These are phyloP conservation scores for Phalaenopsis hybrid DNA, from an alignment of 116 monocot species.

Conservation along the genomic window DNA sequence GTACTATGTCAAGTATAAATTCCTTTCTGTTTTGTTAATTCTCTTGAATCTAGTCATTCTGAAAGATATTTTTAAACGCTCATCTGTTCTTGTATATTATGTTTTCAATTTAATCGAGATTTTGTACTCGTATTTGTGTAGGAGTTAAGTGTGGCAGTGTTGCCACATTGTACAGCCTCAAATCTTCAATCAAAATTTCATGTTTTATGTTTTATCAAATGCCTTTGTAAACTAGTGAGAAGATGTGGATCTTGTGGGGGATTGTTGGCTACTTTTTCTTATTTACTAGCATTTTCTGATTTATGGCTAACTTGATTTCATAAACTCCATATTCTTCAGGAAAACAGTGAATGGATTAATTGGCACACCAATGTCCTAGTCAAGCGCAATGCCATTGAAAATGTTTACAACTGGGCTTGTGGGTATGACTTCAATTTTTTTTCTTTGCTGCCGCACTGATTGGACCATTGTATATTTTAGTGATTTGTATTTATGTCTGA, in stretches of 20 bases:
- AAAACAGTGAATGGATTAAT: slow-evolving; percentile 54
- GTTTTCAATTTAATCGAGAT: too few species aligned
- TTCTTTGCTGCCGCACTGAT: background rate
- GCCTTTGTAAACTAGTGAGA: background rate
- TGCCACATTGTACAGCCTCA: background rate
- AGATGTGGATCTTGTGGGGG: background rate
- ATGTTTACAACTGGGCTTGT: slow-evolving; percentile 60
- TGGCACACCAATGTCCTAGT: slow-evolving; percentile 54
- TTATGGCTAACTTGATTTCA: background rate
- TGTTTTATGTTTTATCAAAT: background rate
- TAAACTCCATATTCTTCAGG: slow-evolving; percentile 19
- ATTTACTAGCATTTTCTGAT: background rate
- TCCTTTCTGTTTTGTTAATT: background rate
- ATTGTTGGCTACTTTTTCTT: background rate
- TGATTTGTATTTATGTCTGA: background rate
- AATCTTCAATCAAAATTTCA: background rate
- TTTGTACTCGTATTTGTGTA: too few species aligned
- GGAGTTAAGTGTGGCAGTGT: too few species aligned
- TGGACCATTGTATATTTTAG: background rate
- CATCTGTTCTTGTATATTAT: too few species aligned
- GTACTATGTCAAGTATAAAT: background rate
- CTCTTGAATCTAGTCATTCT: background rate
- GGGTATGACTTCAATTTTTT: slow-evolving; percentile 30
- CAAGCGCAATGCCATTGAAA: slow-evolving; percentile 59
- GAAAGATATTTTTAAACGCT: too few species aligned